Evolutionary conservation across 108 stramenopile species (phyloP).

Genomic region (Tribonema minus): DNA sequence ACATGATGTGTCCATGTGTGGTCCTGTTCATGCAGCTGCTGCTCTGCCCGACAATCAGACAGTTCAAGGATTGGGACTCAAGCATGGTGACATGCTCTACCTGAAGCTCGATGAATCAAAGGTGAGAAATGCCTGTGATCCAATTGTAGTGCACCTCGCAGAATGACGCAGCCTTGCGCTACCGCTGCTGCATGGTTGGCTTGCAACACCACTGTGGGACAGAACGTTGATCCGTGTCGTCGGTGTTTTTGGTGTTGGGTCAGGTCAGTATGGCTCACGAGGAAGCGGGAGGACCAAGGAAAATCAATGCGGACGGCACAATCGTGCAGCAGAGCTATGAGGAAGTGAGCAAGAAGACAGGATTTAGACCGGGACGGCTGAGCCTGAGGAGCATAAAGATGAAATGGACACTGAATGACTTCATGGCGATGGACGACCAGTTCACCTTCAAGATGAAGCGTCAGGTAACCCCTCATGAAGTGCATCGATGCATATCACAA

Average conservation of each 20-base stretch:
- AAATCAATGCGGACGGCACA: slow-evolving; percentile 51
- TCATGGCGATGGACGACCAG: slow-evolving; percentile 81
- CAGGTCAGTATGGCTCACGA: neutral
- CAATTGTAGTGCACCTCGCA: neutral
- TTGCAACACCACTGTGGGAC: neutral
- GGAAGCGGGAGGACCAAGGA: slow-evolving; percentile 47
- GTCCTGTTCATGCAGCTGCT: too few relatives aligned
- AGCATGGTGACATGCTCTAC: slow-evolving; percentile 47
- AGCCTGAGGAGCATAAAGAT: slow-evolving; percentile 86
- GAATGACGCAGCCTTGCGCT: neutral
- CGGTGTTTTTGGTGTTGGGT: neutral
- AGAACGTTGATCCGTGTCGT: neutral
- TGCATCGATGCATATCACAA: too few relatives aligned
- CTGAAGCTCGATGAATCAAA: slow-evolving; percentile 34
- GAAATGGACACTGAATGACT: slow-evolving; percentile 92
- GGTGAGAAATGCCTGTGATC: slow-evolving; percentile 17
- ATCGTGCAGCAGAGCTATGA: slow-evolving; percentile 49
- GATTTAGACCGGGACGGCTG: slow-evolving; percentile 88
- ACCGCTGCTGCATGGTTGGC: neutral
- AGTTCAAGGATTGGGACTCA: slow-evolving; percentile 16
- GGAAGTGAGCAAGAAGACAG: slow-evolving; percentile 45
- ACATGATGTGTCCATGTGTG: too few relatives aligned
- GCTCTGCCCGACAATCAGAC: too few relatives aligned
- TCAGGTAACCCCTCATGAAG: slow-evolving; percentile 41
- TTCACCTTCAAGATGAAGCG: slow-evolving; percentile 65